Percentiles rank a stretch among this genome's conserved stretches.
These are phyloP conservation scores for Lizonia empirigonia DNA, from an alignment of 2,329 filamentous ascomycete genomes.

Conservation along the genomic window DNA sequence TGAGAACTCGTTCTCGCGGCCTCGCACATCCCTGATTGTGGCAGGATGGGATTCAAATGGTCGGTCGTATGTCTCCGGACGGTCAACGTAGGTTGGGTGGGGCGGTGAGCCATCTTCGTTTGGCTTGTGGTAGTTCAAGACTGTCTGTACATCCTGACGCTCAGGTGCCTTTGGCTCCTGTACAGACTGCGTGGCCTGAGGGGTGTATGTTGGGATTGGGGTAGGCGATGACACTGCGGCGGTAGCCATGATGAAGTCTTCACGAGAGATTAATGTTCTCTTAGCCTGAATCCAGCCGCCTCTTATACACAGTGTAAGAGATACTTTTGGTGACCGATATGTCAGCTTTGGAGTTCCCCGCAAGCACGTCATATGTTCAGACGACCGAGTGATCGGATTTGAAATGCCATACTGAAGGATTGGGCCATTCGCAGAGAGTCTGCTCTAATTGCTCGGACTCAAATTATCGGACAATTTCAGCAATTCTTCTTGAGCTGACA, in stretches of 20 bases:
- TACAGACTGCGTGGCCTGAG: slow-evolving; percentile 18
- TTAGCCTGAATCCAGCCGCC: neutral
- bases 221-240: slow-evolving; percentile 34
- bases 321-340: slow-evolving; percentile 18
- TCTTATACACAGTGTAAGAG: slow-evolving; percentile 10
- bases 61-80: slow-evolving; percentile 44
- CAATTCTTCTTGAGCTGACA: neutral
- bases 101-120: slow-evolving; percentile 41
- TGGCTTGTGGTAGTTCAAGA: slow-evolving; percentile 36
- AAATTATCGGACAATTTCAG: neutral
- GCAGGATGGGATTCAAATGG: slow-evolving; percentile 34
- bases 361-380: slow-evolving; percentile 39
- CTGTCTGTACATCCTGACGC: slow-evolving; percentile 34
- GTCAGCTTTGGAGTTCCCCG: slow-evolving; percentile 38
- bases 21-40: slow-evolving; percentile 53
- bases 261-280: neutral
- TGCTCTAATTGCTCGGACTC: neutral
- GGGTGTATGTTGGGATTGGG: slow-evolving; percentile 23
- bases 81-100: slow-evolving; percentile 34
- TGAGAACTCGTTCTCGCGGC: slow-evolving; percentile 51
- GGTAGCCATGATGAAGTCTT: slow-evolving; percentile 31
- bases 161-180: neutral
- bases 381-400: slow-evolving; percentile 24
- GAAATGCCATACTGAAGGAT: slow-evolving; percentile 18
- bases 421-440: neutral